phyloP scores from a whole-genome alignment of 2,329 filamentous ascomycete genomes.

The Podosphaera fusca region DNA sequence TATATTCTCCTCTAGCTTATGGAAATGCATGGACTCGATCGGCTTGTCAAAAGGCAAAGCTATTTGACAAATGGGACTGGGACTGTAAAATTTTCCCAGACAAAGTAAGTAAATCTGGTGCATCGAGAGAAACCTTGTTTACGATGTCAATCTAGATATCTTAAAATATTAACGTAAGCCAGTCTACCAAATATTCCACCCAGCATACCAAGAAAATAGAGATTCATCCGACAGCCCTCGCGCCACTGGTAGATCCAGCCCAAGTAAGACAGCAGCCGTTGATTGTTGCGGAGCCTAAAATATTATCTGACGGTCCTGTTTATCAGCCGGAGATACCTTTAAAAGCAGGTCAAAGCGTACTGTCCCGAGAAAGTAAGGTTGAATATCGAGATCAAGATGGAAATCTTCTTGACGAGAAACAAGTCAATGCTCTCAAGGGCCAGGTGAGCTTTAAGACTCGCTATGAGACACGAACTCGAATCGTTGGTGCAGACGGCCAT shows the following conservation, averaged over 20 bases:
- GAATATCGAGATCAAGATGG: slow-evolving; percentile 92
- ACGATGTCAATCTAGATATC: background rate
- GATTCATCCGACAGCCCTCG: slow-evolving; percentile 12
- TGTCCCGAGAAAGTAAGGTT: slow-evolving; percentile 47
- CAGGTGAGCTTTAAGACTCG: slow-evolving; percentile 90
- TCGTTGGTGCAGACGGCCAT: slow-evolving; percentile 61
- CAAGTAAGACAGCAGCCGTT: slow-evolving; percentile 15
- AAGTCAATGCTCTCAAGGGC: slow-evolving; percentile 66
- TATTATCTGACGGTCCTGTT: slow-evolving; percentile 14
- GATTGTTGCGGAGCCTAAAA: slow-evolving; percentile 7
- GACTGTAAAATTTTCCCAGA: slow-evolving; percentile 88
- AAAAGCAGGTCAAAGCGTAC: slow-evolving; percentile 11
- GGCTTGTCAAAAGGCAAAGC: slow-evolving; percentile 68
- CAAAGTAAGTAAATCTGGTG: slow-evolving; percentile 40
- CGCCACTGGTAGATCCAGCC: slow-evolving; percentile 7
- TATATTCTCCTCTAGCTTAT: slow-evolving; percentile 80
- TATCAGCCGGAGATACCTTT: slow-evolving; percentile 9
- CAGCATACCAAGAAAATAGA: slow-evolving; percentile 10
- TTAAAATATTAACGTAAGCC: slow-evolving; percentile 5
- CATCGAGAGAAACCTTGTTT: slow-evolving; percentile 6
- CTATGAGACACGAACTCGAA: slow-evolving; percentile 79
- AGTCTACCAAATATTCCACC: slow-evolving; percentile 18
- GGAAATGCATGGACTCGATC: slow-evolving; percentile 83
- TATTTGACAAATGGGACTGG: slow-evolving; percentile 84
- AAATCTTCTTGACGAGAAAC: slow-evolving; percentile 62